phyloP scores from a whole-genome alignment of 1,284 basidiomycete genomes.

The Apiotrichum domesticum region DNA sequence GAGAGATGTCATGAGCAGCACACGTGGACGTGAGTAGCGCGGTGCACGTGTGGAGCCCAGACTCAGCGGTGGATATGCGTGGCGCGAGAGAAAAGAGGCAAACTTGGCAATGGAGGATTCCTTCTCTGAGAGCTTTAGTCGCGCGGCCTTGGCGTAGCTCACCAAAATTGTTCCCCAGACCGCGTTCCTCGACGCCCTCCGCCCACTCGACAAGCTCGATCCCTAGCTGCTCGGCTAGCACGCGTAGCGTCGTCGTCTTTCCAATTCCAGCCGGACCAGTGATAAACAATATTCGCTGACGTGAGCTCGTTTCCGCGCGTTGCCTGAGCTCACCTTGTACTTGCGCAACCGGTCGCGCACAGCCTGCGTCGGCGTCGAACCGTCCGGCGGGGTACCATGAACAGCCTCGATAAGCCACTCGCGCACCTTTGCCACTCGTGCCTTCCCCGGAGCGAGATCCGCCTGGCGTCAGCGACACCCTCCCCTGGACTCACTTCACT shows the following conservation, averaged over 20 bases:
- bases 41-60: conserved; percentile 46
- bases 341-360: conserved; percentile 59
- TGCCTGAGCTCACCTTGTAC: conserved; percentile 58
- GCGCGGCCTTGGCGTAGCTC: not conserved
- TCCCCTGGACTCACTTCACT: conserved; percentile 52
- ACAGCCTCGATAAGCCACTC: conserved; percentile 81
- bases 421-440: conserved; percentile 77
- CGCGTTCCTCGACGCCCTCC: conserved; percentile 44
- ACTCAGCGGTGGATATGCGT: conserved; percentile 59
- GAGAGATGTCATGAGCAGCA: conserved; percentile 85
- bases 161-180: conserved; percentile 34
- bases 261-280: conserved; percentile 86
- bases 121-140: conserved; percentile 43
- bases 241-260: conserved; percentile 77
- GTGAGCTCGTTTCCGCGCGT: not conserved
- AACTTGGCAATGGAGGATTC: conserved; percentile 70
- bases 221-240: conserved; percentile 67
- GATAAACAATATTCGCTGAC: conserved; percentile 71
- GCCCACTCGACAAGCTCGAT: conserved; percentile 84
- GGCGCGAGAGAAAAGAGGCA: conserved; percentile 65
- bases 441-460: conserved; percentile 80
- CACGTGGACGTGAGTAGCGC: conserved; percentile 20
- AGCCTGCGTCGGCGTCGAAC: conserved; percentile 21
- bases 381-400: conserved; percentile 49
- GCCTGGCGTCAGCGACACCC: conserved; percentile 48